Evolutionary conservation across 768 basidiomycete species (phyloP).

Genomic region (Termitomyces sp.): DNA sequence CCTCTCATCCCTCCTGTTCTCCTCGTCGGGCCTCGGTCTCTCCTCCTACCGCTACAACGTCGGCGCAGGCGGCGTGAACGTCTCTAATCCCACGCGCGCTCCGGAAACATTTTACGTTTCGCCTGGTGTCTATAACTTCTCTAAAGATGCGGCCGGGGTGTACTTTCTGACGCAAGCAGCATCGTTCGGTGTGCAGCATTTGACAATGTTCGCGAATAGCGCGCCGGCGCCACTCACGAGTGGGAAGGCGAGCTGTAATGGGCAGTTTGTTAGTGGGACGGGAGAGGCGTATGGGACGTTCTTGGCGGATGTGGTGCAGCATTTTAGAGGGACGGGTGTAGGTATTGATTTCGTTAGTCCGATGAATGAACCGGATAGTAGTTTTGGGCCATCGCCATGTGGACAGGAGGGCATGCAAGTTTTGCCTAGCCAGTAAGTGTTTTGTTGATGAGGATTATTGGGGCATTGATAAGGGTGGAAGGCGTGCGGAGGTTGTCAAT

Average conservation of each 20-base stretch:
- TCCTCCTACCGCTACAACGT: slow-evolving; percentile 38
- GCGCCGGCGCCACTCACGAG: slow-evolving; percentile 31
- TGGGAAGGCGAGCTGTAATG: slow-evolving; percentile 28
- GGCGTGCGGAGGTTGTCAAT: slow-evolving; percentile 34
- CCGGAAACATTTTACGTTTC: slow-evolving; percentile 31
- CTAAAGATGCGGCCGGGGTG: slow-evolving; percentile 31
- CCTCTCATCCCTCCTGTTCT: slow-evolving; percentile 34
- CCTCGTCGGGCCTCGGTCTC: slow-evolving; percentile 29
- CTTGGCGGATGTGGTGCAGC: slow-evolving; percentile 33
- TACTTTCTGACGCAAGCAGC: slow-evolving; percentile 36
- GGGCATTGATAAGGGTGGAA: slow-evolving; percentile 3
- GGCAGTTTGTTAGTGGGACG: slow-evolving; percentile 27
- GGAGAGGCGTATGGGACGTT: slow-evolving; percentile 34
- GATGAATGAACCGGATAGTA: slow-evolving; percentile 39
- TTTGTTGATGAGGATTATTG: background rate
- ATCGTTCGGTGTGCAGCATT: slow-evolving; percentile 24
- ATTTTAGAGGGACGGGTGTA: slow-evolving; percentile 32
- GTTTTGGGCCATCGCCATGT: slow-evolving; percentile 31
- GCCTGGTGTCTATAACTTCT: slow-evolving; percentile 33
- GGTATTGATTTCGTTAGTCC: slow-evolving; percentile 34
- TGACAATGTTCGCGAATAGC: slow-evolving; percentile 39
- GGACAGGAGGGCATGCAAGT: slow-evolving; percentile 44
- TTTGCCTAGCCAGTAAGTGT: slow-evolving; percentile 26
- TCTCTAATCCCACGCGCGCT: slow-evolving; percentile 30
- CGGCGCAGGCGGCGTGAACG: slow-evolving; percentile 36